phyloP scores from a whole-genome alignment of 306 rosid genomes.

The Malus sieversii region DNA sequence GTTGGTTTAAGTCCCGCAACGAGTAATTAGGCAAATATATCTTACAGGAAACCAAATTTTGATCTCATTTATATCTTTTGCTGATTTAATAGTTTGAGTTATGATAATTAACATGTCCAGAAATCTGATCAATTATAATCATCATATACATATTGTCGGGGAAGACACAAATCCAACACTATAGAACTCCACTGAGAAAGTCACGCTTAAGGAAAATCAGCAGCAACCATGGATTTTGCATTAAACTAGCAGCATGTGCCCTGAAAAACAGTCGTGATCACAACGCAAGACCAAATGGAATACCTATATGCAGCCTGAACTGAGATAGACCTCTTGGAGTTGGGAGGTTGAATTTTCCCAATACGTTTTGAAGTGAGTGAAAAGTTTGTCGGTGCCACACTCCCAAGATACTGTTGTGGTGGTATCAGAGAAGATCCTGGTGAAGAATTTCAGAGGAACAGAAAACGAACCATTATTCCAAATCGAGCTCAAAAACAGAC shows the following conservation, averaged over 20 bases:
- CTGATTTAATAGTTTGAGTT: neutral
- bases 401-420: conserved; percentile 30
- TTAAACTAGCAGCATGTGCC: neutral
- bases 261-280: neutral
- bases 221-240: neutral
- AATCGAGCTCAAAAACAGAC: neutral
- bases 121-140: neutral
- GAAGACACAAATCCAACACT: neutral
- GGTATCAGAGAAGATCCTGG: conserved; percentile 38
- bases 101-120: neutral
- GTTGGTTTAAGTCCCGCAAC: no score
- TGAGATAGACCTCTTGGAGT: conserved; percentile 39
- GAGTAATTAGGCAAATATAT: neutral
- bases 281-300: conserved; percentile 5
- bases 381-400: conserved; percentile 29
- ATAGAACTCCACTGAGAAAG: neutral
- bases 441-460: conserved; percentile 9
- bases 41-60: neutral
- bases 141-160: neutral
- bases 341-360: conserved; percentile 30
- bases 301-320: conserved; percentile 83
- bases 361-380: conserved; percentile 25
- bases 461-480: neutral
- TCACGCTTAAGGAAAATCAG: neutral
- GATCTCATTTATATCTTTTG: neutral